Percentiles rank a stretch among this genome's conserved stretches.
These are phyloP conservation scores for Alternaria metachromatica DNA, from an alignment of 2,329 filamentous ascomycete species.

Conservation along the genomic window DNA sequence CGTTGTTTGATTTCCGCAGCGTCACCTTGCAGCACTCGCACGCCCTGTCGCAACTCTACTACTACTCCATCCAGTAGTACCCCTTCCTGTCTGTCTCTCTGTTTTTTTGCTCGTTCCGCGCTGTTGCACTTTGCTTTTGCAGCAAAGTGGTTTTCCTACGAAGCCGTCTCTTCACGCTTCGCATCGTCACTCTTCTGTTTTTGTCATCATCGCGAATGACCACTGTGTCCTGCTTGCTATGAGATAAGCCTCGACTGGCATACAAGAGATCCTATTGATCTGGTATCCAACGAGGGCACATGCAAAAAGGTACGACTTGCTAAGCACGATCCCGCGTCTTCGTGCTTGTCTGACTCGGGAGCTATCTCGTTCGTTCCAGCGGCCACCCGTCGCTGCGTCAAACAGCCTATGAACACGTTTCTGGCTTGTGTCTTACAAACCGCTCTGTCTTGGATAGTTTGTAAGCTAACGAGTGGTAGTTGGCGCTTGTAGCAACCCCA, in stretches of 20 bases:
- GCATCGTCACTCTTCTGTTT: conserved; percentile 33
- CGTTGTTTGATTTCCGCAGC: conserved; percentile 42
- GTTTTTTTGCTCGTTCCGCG: conserved; percentile 34
- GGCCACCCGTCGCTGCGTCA: conserved; percentile 38
- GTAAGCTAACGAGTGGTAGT: conserved; percentile 47
- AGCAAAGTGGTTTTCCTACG: conserved; percentile 38
- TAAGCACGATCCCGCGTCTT: conserved; percentile 33
- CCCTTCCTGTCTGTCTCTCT: conserved; percentile 42
- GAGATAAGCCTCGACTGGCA: conserved; percentile 37
- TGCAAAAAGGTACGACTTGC: conserved; percentile 43
- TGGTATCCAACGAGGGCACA: conserved; percentile 33
- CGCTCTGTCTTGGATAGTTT: conserved; percentile 45
- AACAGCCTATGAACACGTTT: conserved; percentile 48
- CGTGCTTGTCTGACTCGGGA: conserved; percentile 44
- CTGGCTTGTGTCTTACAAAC: conserved; percentile 49
- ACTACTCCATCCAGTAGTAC: conserved; percentile 35
- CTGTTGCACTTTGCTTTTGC: conserved; percentile 45
- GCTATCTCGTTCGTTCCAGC: conserved; percentile 40
- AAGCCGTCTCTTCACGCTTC: conserved; percentile 43
- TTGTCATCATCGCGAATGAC: conserved; percentile 38
- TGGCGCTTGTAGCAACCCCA: conserved; percentile 39
- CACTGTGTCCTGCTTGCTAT: conserved; percentile 43
- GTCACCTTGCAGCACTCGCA: conserved; percentile 34
- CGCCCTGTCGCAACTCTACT: conserved; percentile 23
- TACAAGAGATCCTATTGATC: conserved; percentile 22